These are phyloP conservation scores for Argentina anserina DNA, from an alignment of 306 rosid genomes.

Conservation along the genomic window DNA sequence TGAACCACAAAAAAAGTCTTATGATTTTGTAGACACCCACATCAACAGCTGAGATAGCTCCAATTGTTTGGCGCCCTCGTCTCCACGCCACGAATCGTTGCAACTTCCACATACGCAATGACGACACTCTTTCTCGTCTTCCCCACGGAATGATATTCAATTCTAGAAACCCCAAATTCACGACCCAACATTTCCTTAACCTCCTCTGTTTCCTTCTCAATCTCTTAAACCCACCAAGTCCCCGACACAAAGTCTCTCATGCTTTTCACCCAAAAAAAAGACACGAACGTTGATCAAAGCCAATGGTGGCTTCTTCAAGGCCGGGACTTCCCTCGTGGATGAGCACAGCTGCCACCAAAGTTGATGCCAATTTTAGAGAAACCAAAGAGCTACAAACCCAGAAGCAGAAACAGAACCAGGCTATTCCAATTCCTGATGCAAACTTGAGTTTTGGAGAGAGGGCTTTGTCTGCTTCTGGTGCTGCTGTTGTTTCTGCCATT, in stretches of 20 bases:
- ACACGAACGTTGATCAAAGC: neutral
- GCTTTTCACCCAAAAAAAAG: neutral
- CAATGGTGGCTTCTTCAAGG: slow-evolving; percentile 42
- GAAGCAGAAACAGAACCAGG: neutral
- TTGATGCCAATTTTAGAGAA: slow-evolving; percentile 36
- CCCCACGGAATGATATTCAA: neutral
- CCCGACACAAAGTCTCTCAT: neutral
- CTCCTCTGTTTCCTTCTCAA: neutral
- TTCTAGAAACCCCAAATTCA: neutral
- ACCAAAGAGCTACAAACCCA: slow-evolving; percentile 12
- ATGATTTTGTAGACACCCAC: neutral
- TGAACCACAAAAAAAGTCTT: neutral
- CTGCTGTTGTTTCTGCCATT: slow-evolving; percentile 77
- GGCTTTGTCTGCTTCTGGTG: slow-evolving; percentile 72
- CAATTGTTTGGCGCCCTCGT: slow-evolving; percentile 44
- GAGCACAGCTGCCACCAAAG: slow-evolving; percentile 33
- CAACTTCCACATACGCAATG: neutral
- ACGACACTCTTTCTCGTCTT: neutral
- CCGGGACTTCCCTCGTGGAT: slow-evolving; percentile 44
- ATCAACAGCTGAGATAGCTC: neutral
- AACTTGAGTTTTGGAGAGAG: slow-evolving; percentile 58
- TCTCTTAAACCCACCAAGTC: neutral
- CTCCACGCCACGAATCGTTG: slow-evolving; percentile 55
- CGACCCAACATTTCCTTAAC: neutral
- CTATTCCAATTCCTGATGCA: slow-evolving; percentile 28